Percentiles rank a stretch among this genome's conserved stretches.
phyloP scores from a whole-genome alignment of 495 filamentous ascomycete genomes.

The Tuber microsphaerosporum region DNA sequence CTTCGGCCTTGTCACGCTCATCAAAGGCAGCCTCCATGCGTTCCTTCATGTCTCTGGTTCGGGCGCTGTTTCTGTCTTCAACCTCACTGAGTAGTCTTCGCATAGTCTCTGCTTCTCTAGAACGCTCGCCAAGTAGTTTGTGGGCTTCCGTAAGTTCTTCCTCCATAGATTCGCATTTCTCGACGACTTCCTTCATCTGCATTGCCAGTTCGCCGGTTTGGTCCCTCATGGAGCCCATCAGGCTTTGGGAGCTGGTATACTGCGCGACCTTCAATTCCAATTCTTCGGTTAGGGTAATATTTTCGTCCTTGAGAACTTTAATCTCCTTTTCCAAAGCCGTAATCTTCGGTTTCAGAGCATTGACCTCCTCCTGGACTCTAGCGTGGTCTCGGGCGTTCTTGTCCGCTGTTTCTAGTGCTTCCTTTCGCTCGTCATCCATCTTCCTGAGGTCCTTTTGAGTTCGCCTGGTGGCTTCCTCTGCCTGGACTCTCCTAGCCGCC shows the following conservation, averaged over 20 bases:
- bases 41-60: conserved; percentile 80
- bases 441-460: conserved; percentile 67
- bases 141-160: conserved; percentile 88
- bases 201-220: conserved; percentile 80
- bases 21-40: conserved; percentile 81
- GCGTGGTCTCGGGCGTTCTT: conserved; percentile 60
- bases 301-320: conserved; percentile 57
- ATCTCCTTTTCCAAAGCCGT: conserved; percentile 66
- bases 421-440: conserved; percentile 67
- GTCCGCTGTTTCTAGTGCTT: conserved; percentile 64
- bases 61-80: conserved; percentile 69
- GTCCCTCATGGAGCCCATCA: conserved; percentile 87
- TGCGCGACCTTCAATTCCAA: conserved; percentile 77
- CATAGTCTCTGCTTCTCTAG: conserved; percentile 95
- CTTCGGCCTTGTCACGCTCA: conserved; percentile 86
- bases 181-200: conserved; percentile 84
- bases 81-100: conserved; percentile 78
- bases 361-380: conserved; percentile 62
- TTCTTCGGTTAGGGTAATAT: conserved; percentile 66
- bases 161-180: conserved; percentile 77
- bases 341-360: conserved; percentile 55
- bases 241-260: conserved; percentile 70
- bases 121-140: conserved; percentile 78
- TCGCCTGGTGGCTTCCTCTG: conserved; percentile 67
- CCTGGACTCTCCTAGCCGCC: conserved; percentile 59